Evolutionary conservation across 345 rosid species (phyloP).

Genomic region (Citrus mangshanensis): DNA sequence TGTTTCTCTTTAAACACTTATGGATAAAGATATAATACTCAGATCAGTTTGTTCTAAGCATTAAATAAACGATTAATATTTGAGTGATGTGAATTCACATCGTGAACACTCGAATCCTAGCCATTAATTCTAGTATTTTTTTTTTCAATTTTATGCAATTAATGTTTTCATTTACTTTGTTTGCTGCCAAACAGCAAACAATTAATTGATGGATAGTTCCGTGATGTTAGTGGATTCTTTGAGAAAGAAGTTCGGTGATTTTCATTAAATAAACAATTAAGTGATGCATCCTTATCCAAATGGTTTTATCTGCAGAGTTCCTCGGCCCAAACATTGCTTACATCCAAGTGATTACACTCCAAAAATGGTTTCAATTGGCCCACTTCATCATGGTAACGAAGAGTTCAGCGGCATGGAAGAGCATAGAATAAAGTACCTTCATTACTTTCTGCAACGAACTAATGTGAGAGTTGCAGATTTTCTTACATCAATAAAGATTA

Average conservation of each 20-base stretch:
- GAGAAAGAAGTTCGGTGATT: no score
- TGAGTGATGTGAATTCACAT: no score
- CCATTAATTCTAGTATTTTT: no score
- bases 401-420: conserved; percentile 12
- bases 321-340: background rate
- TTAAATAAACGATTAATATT: no score
- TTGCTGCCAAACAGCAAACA: background rate
- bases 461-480: background rate
- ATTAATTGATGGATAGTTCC: no score
- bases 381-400: background rate
- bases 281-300: background rate
- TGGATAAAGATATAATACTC: no score
- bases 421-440: conserved; percentile 8
- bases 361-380: conserved; percentile 15
- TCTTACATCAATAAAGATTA: background rate
- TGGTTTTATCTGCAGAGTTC: background rate
- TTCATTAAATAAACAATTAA: no score
- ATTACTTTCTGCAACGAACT: conserved; percentile 6
- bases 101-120: no score
- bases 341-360: background rate
- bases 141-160: no score
- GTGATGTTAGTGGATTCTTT: no score
- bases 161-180: background rate
- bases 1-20: no score
- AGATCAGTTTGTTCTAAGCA: no score